Base-by-base conservation (phyloP, 805 yeast species). In the Starmerella potacharoeniae region DNA sequence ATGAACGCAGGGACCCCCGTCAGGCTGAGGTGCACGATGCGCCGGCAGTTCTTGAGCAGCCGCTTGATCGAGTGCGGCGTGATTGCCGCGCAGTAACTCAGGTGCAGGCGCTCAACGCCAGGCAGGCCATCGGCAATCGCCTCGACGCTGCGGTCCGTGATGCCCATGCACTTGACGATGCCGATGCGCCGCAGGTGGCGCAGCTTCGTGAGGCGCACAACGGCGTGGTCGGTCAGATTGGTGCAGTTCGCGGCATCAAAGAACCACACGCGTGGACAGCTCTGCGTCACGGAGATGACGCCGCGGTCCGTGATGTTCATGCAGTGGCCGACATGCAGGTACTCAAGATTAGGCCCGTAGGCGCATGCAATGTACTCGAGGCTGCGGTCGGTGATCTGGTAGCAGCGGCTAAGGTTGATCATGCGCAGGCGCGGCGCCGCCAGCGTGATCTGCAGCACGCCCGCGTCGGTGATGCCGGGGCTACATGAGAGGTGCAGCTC, bases 201-300 rank as follows among this genome's bases (percentile, higher is more conserved):
- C 60, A 91, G 74, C 48, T 78, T 79, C 3, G 95, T 79, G 59
- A 91, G 73, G 64, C 84, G 95, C 43, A 79, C 76, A 43, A 93
- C 78, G 1, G 96, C 81, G 63, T 80, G 78, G 71, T 93, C 87
- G 2, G 97, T 89, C 53, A 91, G 75, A 67, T 87, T 95, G 0
- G 84, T 75, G 68, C 98, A 91, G 69, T 97, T 90, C 14, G 97
- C 97, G 57, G 93, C 78, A 70, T 91, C 98, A 60, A 91, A 87
- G 68, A 90, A 91, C 64, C 87, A 95, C 55, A 91, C 80, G 56
- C 96, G 75, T 55, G 84, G 85, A 65, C 97, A 93, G 48, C 78
- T 76, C 60, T 84, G 77, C 11, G 87, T 86, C 57, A 91, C 73
- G 10, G 78, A 75, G 33, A 80, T 77, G 16, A 93, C 93, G 22